These are phyloP conservation scores for Cenchrus fungigraminus DNA, from an alignment of 176 grass and related monocot genomes.

Conservation along the genomic window DNA sequence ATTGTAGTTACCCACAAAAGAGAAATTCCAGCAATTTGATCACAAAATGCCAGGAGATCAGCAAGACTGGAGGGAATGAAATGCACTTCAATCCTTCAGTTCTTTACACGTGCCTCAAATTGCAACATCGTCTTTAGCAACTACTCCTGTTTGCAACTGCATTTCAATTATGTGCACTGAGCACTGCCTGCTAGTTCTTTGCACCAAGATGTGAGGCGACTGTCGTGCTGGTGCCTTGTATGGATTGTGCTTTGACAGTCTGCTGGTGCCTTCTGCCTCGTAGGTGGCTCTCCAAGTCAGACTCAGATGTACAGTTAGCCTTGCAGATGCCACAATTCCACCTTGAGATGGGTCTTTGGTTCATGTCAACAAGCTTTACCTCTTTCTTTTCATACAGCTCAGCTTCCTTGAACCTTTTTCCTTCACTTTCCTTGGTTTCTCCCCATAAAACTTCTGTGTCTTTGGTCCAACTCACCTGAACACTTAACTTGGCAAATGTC, in stretches of 20 bases:
- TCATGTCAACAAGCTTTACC: background rate
- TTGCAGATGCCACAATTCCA: slow-evolving; percentile 41
- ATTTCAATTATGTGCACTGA: slow-evolving; percentile 1
- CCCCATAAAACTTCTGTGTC: background rate
- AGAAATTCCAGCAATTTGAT: background rate
- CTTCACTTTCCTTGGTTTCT: background rate
- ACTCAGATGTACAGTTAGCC: slow-evolving; percentile 29
- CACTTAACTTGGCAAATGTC: slow-evolving; percentile 32
- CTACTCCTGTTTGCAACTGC: background rate
- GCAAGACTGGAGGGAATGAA: background rate
- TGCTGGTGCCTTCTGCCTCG: slow-evolving; percentile 28
- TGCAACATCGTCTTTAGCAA: slow-evolving; percentile 7
- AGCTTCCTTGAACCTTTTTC: background rate
- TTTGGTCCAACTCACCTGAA: slow-evolving; percentile 22
- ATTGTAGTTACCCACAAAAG: slow-evolving; percentile 27
- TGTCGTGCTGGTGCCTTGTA: background rate
- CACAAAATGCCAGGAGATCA: background rate
- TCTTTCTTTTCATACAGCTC: slow-evolving; percentile 8
- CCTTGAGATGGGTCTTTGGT: background rate
- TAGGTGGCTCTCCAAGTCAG: slow-evolving; percentile 27
- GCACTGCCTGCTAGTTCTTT: background rate
- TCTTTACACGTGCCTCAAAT: background rate
- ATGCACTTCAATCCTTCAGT: background rate
- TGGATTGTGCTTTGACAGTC: slow-evolving; percentile 20
- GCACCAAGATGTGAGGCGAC: background rate